These are phyloP conservation scores for Cercospora sp. DNA, from an alignment of 2,329 filamentous ascomycete species.

Conservation along the genomic window DNA sequence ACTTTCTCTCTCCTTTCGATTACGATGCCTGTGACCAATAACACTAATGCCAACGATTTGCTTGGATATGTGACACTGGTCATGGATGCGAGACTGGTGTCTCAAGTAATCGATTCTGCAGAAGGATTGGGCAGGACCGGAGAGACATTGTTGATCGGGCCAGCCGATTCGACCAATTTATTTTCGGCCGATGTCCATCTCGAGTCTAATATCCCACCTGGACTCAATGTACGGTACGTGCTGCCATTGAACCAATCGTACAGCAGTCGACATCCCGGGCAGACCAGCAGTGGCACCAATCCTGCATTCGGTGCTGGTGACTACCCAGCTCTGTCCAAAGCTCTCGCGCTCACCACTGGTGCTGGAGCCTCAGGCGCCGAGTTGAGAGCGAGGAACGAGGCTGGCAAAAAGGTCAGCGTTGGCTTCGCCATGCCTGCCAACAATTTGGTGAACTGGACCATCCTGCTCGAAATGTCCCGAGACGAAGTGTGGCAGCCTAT, in stretches of 20 bases:
- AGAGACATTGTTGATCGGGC: conserved; percentile 68
- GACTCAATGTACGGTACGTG: conserved; percentile 35
- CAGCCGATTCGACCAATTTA: conserved; percentile 63
- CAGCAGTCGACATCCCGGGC: conserved; percentile 31
- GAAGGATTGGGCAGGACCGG: conserved; percentile 73
- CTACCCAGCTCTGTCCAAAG: conserved; percentile 64
- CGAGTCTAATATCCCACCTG: conserved; percentile 29
- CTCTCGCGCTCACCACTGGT: conserved; percentile 50
- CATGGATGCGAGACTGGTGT: conserved; percentile 65
- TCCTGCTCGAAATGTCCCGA: conserved; percentile 75
- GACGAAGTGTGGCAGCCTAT: conserved; percentile 77
- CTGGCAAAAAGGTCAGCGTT: conserved; percentile 68
- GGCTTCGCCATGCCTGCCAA: conserved; percentile 73
- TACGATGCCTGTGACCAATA: conserved; percentile 75
- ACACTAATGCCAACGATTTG: conserved; percentile 60
- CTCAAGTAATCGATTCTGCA: conserved; percentile 60
- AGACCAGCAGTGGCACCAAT: conserved; percentile 43
- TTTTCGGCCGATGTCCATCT: conserved; percentile 41
- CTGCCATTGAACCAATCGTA: conserved; percentile 33
- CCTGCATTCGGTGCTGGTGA: conserved; percentile 58
- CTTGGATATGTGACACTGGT: conserved; percentile 83
- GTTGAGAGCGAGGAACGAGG: conserved; percentile 68
- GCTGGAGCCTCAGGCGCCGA: conserved; percentile 63
- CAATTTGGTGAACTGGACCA: conserved; percentile 73
- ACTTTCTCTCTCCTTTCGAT: conserved; percentile 76